Evolutionary conservation across 2,329 filamentous ascomycete species (phyloP), one percentile per base, ranked within the genome.

Genomic region (Pleoardoris graminearum): DNA sequence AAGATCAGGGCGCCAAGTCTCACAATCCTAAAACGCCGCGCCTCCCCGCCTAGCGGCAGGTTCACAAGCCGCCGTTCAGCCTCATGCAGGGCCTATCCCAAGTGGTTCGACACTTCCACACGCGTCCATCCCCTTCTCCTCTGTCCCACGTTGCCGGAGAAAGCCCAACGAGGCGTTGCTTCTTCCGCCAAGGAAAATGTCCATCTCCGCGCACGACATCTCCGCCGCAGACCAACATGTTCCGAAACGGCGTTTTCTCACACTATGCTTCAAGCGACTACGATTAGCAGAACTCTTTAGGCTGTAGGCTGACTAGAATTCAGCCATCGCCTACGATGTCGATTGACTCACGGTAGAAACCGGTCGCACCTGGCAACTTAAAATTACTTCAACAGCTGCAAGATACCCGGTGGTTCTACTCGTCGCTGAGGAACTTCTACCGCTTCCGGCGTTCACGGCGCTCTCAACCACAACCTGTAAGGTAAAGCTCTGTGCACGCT

Each of bases 61-160:
- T 47, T 30, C 44, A 29, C 44, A 36, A 23, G 44, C 33, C 33
- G 44, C 44, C 44, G 29, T 17, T 47, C 44, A 38, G 44, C 44
- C 44, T 47, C 43, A 46, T 36, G 43, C 32, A 46, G 21, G 30
- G 22, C n/a, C 43, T 17, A 12, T 32, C 10, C 30, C 30, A 32
- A 32, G 30, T 37, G 32, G 43, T 46, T 46, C 43, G 30, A 37
- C 44, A 38, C 35, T 38, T 30, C 44, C 29, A 27, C 33, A 12
- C 33, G 23, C 12, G 44, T 47, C 44, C 23, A 29, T 30, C 16
- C 19, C n/a, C 12, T 35, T 46, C 43, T 11, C 19, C 17, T 19
- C 11, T n/a, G 10, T 11, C 22, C n/a, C 25, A 43, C 7, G 6
- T 30, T 16, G 10, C 27, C 23, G 39, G 25, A 17, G 27, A 11